A percentile compares a stretch with the other conserved stretches of the same genome.
Conservation (phyloP, 2,329 filamentous ascomycete genomes). For the Calycina herbarum region DNA sequence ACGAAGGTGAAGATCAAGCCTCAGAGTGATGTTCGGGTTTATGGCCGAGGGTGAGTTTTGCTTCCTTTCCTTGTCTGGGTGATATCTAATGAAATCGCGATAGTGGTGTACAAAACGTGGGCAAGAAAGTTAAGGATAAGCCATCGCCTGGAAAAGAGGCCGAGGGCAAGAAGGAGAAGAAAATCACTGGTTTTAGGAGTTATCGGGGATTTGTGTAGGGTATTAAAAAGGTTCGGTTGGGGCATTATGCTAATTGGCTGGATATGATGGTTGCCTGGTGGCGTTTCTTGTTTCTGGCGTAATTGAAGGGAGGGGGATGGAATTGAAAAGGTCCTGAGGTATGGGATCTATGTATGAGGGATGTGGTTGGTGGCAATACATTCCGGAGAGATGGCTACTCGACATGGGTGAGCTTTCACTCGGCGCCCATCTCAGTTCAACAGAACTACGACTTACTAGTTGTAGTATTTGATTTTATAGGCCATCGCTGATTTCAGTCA, state of each 20-base stretch:
- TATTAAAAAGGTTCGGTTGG: neutral
- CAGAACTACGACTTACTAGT: no score
- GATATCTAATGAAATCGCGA: constrained; percentile 10
- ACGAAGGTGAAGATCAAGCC: constrained; percentile 48
- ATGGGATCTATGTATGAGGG: no score
- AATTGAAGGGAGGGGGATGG: neutral
- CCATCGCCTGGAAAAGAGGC: constrained; percentile 25
- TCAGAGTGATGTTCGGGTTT: constrained; percentile 51
- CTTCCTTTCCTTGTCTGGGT: neutral
- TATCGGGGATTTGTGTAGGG: constrained; percentile 36
- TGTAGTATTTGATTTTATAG: no score
- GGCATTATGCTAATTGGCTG: neutral
- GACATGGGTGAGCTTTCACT: no score
- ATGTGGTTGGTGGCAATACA: no score
- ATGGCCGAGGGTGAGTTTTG: constrained; percentile 51
- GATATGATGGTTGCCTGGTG: neutral
- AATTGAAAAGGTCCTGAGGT: no score
- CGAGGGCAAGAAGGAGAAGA: constrained; percentile 47
- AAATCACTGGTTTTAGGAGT: constrained; percentile 43
- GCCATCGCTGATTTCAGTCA: no score
- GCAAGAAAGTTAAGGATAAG: constrained; percentile 32
- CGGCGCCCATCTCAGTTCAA: no score
- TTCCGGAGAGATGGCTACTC: no score
- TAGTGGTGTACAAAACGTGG: constrained; percentile 53
- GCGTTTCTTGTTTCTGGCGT: neutral